Evolutionary conservation across 352 stramenopile species (phyloP).

Genomic region (Phytophthora agathidicida): DNA sequence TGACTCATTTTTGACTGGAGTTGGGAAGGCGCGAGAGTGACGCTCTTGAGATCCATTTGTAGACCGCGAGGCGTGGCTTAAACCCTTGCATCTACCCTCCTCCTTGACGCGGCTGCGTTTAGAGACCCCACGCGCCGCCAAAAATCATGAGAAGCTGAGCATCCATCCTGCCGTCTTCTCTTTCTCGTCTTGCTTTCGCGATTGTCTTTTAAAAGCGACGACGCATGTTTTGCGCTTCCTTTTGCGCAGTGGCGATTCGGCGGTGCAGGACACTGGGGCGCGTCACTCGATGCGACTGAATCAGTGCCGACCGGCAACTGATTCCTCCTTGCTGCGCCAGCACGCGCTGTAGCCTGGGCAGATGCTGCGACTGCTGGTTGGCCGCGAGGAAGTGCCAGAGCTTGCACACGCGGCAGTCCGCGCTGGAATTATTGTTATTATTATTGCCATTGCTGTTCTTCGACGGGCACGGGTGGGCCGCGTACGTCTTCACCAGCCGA

Average conservation of each 20-base stretch:
- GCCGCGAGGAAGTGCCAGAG: slow-evolving; percentile 70
- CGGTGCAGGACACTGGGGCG: slow-evolving; percentile 20
- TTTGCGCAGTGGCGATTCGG: slow-evolving; percentile 34
- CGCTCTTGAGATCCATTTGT: slow-evolving; percentile 16
- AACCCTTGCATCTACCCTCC: slow-evolving; percentile 6
- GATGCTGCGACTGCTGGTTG: slow-evolving; percentile 13
- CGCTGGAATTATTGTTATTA: slow-evolving; percentile 3
- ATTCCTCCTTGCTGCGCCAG: slow-evolving; percentile 16
- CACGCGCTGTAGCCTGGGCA: slow-evolving; percentile 18
- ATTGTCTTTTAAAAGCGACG: slow-evolving; percentile 37
- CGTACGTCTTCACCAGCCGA: slow-evolving; percentile 68
- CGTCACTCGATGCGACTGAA: slow-evolving; percentile 3
- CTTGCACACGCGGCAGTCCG: slow-evolving; percentile 79
- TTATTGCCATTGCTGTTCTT: slow-evolving; percentile 18
- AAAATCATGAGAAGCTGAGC: slow-evolving; percentile 25
- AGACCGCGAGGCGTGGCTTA: slow-evolving; percentile 5
- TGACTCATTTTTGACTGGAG: neutral
- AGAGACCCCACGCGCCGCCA: slow-evolving; percentile 10
- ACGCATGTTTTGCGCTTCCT: slow-evolving; percentile 33
- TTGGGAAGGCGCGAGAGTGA: neutral
- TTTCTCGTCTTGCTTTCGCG: slow-evolving; percentile 11
- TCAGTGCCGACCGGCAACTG: slow-evolving; percentile 17
- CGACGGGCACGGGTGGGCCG: slow-evolving; percentile 61
- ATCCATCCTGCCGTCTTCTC: slow-evolving; percentile 8
- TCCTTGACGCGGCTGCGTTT: slow-evolving; percentile 7